Conservation (phyloP, 1,139 yeast genomes). For the Debaryomycetaceae sp. region DNA sequence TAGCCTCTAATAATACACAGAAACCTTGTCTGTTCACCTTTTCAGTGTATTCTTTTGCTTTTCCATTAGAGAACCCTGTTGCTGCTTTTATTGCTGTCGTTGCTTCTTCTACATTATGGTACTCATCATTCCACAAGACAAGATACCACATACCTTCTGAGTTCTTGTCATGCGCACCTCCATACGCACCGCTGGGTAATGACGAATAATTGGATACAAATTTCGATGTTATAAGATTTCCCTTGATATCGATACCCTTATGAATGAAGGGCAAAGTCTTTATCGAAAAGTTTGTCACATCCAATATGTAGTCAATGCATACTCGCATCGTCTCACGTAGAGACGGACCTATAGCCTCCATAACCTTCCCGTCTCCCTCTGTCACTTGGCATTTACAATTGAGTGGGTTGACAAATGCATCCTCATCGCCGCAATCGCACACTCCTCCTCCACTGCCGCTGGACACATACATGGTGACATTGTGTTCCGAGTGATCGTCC, state of each 20-base stretch:
- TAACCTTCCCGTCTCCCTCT: slow-evolving; percentile 11
- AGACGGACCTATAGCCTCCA: slow-evolving; percentile 9
- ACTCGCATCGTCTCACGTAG: slow-evolving; percentile 31
- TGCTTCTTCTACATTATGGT: slow-evolving; percentile 55
- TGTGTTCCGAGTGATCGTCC: slow-evolving; percentile 63
- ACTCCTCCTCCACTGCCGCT: slow-evolving; percentile 53
- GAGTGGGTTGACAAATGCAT: slow-evolving; percentile 63
- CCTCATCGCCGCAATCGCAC: slow-evolving; percentile 92
- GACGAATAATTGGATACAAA: slow-evolving; percentile 26
- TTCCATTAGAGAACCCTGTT: slow-evolving; percentile 18
- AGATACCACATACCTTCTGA: slow-evolving; percentile 37
- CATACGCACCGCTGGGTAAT: slow-evolving; percentile 28
- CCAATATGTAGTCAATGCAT: slow-evolving; percentile 48
- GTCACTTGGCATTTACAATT: slow-evolving; percentile 46
- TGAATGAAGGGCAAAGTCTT: slow-evolving; percentile 36
- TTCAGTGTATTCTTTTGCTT: slow-evolving; percentile 32
- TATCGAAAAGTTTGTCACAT: slow-evolving; percentile 38
- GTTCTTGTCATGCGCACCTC: slow-evolving; percentile 25
- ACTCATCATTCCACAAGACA: slow-evolving; percentile 72
- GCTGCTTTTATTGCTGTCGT: slow-evolving; percentile 38
- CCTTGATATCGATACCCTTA: slow-evolving; percentile 19
- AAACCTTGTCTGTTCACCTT: slow-evolving; percentile 34
- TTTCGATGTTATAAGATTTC: slow-evolving; percentile 19
- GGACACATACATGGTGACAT: slow-evolving; percentile 53
- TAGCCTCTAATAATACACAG: slow-evolving; percentile 22